These are phyloP conservation scores for Candida takata DNA, from an alignment of 805 yeast species.

Conservation along the genomic window DNA sequence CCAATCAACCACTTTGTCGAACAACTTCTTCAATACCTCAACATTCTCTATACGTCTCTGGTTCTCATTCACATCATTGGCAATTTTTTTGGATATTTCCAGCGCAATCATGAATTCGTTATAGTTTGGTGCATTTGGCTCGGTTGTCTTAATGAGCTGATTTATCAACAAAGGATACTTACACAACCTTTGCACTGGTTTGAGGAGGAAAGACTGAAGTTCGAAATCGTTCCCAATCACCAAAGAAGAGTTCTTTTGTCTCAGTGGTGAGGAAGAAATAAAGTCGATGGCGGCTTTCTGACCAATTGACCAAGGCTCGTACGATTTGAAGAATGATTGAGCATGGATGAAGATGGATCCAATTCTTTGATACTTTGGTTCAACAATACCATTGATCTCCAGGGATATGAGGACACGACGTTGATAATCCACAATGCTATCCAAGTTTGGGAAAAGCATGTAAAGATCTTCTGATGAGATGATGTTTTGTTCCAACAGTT, in stretches of 20 bases:
- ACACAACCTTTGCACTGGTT: conserved; percentile 95
- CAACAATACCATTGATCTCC: conserved; percentile 78
- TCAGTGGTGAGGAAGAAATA: conserved; percentile 51
- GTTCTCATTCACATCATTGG: conserved; percentile 84
- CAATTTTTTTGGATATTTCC: conserved; percentile 74
- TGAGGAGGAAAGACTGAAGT: conserved; percentile 79
- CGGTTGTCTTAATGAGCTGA: conserved; percentile 65
- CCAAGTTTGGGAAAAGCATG: conserved; percentile 75
- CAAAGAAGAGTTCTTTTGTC: conserved; percentile 45
- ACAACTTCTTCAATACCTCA: conserved; percentile 58
- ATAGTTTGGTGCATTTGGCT: conserved; percentile 42
- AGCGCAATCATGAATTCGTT: conserved; percentile 67
- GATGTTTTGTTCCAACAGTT: conserved; percentile 55
- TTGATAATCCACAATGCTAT: conserved; percentile 84
- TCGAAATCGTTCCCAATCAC: conserved; percentile 82
- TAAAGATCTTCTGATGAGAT: conserved; percentile 76
- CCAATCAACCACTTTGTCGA: conserved; percentile 83
- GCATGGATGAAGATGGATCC: conserved; percentile 87
- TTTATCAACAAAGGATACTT: conserved; percentile 82
- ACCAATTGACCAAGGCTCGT: conserved; percentile 92
- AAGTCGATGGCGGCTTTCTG: conserved; percentile 83
- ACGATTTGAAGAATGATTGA: conserved; percentile 76
- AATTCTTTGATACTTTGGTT: conserved; percentile 69
- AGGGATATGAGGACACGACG: conserved; percentile 80
- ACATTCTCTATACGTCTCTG: conserved; percentile 88